Evolutionary conservation across 2,329 filamentous ascomycete genomes (phyloP), one percentile per base, ranked within the genome.

Genomic region (Mollisiaceae sp.): DNA sequence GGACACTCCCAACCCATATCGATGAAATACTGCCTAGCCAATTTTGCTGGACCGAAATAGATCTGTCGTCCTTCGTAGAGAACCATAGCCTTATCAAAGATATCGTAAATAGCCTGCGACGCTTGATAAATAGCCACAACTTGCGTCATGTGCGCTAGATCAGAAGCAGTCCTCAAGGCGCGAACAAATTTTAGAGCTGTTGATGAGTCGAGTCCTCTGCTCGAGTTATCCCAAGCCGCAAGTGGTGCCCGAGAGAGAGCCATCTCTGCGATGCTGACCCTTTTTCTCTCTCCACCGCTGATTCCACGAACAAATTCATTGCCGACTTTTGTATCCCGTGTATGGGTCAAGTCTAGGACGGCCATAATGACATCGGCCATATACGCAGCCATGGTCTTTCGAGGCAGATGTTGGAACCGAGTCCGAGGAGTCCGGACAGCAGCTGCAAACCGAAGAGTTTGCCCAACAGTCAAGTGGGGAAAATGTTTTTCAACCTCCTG

Each of bases 151-250:
- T 18, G 1, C 85, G 82, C 69, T 91, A 83, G 67, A 92, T 87
- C 0, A 89, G 88, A 0, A 88, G 80, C 22, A 87, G 82, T 18
- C 8, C 90, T 82, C 32, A 94, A 78, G 18, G 87, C 85, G 69
- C 89, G 83, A 5, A 91, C 88, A 67, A 93, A 94, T 71, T 92
- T 89, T 45, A 92, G 78, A 0, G 91, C 91, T 0, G 89, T 93
- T 8, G 87, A 87, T 0, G 89, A 88, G 75, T 94, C 91, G 0
- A 94, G 81, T 12, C 91, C 91, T 60, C 86, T 83, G 0, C 91
- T 94, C 27, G 84, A 88, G 69, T 92, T 92, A 66, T 91, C 92
- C 91, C 92, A 95, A 66, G 88, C 89, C 75, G 91, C 89, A 1
- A 86, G 80, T 50, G 83, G 87, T 1, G 86, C 85, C n/a, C 80